These are phyloP conservation scores for Tylopilus cervinicoccineus DNA, from an alignment of 768 basidiomycete genomes.

Conservation along the genomic window DNA sequence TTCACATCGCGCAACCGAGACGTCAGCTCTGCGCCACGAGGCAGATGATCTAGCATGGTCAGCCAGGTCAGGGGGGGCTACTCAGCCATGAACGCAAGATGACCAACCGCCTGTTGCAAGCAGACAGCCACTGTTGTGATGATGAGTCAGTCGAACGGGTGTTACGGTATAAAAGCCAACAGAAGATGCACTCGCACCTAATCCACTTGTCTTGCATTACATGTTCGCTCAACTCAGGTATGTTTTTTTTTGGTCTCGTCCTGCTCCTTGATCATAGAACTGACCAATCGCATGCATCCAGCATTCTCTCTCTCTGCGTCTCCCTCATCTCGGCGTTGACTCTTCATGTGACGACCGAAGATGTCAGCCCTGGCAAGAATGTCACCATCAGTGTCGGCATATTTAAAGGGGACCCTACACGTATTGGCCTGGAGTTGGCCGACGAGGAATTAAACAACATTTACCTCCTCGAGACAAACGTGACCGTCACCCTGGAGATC, in stretches of 20 bases:
- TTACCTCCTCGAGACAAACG: neutral
- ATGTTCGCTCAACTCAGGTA: constrained; percentile 4
- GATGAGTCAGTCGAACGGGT: neutral
- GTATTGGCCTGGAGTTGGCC: neutral
- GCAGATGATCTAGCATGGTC: too few relatives aligned
- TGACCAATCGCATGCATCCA: neutral
- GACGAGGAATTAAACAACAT: neutral
- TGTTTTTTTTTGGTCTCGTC: neutral
- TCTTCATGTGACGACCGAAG: too few relatives aligned
- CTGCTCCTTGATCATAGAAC: neutral
- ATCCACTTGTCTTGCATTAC: neutral
- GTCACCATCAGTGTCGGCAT: neutral
- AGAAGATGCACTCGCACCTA: neutral
- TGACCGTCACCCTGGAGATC: neutral
- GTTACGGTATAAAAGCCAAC: neutral
- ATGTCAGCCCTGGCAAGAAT: neutral
- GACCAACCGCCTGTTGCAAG: neutral
- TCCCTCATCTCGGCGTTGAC: neutral
- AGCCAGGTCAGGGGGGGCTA: neutral
- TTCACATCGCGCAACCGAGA: too few relatives aligned
- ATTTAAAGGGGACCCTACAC: neutral
- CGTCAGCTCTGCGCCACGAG: neutral
- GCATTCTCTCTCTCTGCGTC: neutral
- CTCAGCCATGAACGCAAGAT: too few relatives aligned
- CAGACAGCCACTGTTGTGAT: neutral